A percentile compares a stretch with the other conserved stretches of the same genome.
phyloP scores from a whole-genome alignment of 768 basidiomycete genomes.

The Panus rudis region DNA sequence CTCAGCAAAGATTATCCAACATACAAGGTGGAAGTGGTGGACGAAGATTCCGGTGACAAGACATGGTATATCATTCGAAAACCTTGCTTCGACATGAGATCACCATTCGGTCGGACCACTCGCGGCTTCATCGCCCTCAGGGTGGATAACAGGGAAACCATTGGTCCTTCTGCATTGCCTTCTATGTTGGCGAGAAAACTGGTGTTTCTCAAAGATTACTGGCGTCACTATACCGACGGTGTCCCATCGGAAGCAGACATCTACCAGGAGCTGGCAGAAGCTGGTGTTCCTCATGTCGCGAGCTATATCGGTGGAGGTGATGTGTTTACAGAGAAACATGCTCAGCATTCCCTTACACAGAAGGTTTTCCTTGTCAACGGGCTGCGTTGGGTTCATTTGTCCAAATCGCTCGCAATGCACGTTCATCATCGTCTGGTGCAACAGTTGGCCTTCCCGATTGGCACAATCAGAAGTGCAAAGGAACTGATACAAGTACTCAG shows the following conservation, averaged over 20 bases:
- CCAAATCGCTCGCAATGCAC: background rate
- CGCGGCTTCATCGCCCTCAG: conserved; percentile 6
- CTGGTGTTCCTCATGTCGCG: background rate
- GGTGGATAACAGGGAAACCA: background rate
- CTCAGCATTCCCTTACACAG: background rate
- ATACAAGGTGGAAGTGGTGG: too few relatives aligned
- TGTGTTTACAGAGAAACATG: background rate
- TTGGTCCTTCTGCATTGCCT: conserved; percentile 8
- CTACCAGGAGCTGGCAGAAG: background rate
- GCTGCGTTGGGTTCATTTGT: too few relatives aligned
- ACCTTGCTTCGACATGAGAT: too few relatives aligned
- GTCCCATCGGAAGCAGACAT: background rate
- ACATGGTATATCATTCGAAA: too few relatives aligned
- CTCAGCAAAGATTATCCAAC: too few relatives aligned
- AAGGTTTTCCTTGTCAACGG: too few relatives aligned
- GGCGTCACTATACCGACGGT: conserved; percentile 1
- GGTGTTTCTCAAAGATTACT: conserved; percentile 11
- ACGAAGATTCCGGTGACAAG: too few relatives aligned
- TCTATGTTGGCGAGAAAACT: background rate
- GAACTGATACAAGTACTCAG: conserved; percentile 3
- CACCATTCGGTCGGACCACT: conserved; percentile 5
- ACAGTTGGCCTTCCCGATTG: conserved; percentile 4
- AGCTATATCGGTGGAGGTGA: background rate
- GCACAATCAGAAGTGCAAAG: background rate
- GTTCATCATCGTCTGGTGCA: conserved; percentile 8